Evolutionary conservation across 2,329 filamentous ascomycete genomes (phyloP), one percentile per base, ranked within the genome.

Genomic region (Dactylellina drechsleri): DNA sequence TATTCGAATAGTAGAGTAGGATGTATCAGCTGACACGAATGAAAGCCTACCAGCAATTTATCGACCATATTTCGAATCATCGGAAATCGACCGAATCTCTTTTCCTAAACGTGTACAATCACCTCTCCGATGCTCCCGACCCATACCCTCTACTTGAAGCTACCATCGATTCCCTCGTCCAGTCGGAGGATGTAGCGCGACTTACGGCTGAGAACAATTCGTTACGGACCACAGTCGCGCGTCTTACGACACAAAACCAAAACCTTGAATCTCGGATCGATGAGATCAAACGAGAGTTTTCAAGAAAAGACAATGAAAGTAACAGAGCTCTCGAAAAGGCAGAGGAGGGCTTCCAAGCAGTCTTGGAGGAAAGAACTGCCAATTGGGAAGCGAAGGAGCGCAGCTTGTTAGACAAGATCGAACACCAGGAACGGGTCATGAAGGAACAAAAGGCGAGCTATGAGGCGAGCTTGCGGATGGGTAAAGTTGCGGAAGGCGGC

Each of bases 371-470:
- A 85, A 97, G 97, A 83, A 91, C 92, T 79, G 92, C 94, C 81
- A 99, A 99, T 80, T 99, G 95, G 95, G 89, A 91, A 64, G 90
- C 94, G 7, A 97, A 96, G 81, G 95, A 99, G 84, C 92, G 91
- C 83, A 89, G 88, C 28, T 83, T 97, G 73, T 93, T 97, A 80
- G 94, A 98, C 79, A 98, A 97, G 83, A 86, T 96, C 2, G 94
- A 97, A 82, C 96, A 91, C 79, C 94, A 99, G 81, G 95, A 99
- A 57, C 89, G 93, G 5, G 83, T 99, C 45, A 83, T 99, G 78
- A 97, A 91, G 80, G 96, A 99, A 82, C 89, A 98, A 81, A 98
- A 97, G 83, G 95, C 95, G 26, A 97, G 90, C 83, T 97, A 97
- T 81, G 95, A 99, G 82, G 95, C 99, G 65, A 95, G 92, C 53